Evolutionary conservation across 2,329 filamentous ascomycete genomes (phyloP).

Genomic region (Aspergillus ibericus): DNA sequence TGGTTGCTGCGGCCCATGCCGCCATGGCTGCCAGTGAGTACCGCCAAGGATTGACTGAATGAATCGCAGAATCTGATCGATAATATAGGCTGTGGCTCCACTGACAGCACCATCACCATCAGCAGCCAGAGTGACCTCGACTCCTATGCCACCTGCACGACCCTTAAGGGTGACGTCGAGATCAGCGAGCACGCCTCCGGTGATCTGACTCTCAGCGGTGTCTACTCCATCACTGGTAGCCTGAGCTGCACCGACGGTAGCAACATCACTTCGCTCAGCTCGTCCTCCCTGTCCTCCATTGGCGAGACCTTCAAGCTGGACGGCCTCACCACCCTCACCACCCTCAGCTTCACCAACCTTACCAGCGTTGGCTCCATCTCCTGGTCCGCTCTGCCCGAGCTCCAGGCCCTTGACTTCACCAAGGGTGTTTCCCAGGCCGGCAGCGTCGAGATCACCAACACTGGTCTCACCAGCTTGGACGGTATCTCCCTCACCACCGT

Average conservation of each 20-base stretch:
- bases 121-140: conserved; percentile 64
- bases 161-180: conserved; percentile 66
- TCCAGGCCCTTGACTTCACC: conserved; percentile 61
- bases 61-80: conserved; percentile 7
- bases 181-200: conserved; percentile 59
- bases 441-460: conserved; percentile 78
- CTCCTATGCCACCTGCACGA: conserved; percentile 66
- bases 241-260: conserved; percentile 56
- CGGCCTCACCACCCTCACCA: conserved; percentile 67
- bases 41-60: neutral
- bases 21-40: conserved; percentile 49
- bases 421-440: conserved; percentile 66
- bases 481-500: conserved; percentile 79
- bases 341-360: conserved; percentile 66
- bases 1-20: conserved; percentile 54
- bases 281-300: conserved; percentile 63
- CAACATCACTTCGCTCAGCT: conserved; percentile 64
- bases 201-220: conserved; percentile 62
- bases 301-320: conserved; percentile 68
- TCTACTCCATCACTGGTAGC: conserved; percentile 59
- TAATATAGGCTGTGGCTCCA: conserved; percentile 19
- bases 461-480: conserved; percentile 72
- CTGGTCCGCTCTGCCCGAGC: conserved; percentile 69
- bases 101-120: conserved; percentile 44
- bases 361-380: conserved; percentile 65